Conservation (phyloP, 306 rosid genomes). For the Quercus variabilis region DNA sequence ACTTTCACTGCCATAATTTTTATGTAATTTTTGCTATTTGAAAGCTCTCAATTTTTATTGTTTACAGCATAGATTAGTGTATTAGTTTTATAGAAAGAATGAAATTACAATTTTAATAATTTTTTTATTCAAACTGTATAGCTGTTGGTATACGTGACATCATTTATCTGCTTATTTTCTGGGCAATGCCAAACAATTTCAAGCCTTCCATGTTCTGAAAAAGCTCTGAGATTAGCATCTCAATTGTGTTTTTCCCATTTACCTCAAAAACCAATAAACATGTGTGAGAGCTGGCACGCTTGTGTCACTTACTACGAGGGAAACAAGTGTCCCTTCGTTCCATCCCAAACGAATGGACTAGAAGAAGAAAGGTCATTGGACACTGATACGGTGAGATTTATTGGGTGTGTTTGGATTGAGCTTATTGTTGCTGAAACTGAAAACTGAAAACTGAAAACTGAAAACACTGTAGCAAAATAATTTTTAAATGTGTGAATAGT, state of each 20-base stretch:
- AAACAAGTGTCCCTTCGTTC: no score
- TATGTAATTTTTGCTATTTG: background rate
- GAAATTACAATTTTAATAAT: constrained; percentile 1
- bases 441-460: no score
- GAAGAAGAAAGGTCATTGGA: no score
- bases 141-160: background rate
- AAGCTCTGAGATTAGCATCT: background rate
- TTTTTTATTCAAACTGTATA: background rate
- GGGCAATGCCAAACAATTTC: background rate
- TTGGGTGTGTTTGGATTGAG: no score
- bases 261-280: background rate
- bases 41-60: background rate
- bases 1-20: constrained; percentile 1
- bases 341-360: no score
- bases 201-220: background rate
- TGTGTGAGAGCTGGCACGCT: no score
- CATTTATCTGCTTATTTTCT: background rate
- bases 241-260: background rate
- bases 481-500: no score
- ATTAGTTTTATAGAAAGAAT: constrained; percentile 16
- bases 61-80: constrained; percentile 9
- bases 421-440: no score
- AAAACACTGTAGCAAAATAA: no score
- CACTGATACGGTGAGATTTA: no score
- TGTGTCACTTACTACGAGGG: no score